Conservation (phyloP, 225 moss, liverwort and hornwort species). For the Climacium dendroides region DNA sequence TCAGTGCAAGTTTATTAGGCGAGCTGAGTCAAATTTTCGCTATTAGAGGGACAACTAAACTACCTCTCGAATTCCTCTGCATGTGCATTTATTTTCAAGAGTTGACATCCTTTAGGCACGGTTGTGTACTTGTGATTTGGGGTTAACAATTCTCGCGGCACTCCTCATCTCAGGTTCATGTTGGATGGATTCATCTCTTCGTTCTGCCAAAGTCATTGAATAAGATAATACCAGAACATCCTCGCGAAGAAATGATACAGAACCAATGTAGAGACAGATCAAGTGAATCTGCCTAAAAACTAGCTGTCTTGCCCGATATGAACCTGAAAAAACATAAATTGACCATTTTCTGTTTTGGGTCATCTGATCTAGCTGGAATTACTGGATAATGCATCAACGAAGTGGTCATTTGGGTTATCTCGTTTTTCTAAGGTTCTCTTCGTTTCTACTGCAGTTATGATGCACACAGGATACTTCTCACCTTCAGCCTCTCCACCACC, state of each 20-base stretch:
- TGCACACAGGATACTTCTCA: slow-evolving; percentile 94
- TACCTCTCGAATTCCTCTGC: background rate
- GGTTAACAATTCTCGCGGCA: background rate
- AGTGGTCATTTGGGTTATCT: background rate
- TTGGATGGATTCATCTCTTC: background rate
- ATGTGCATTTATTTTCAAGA: background rate
- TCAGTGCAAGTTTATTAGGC: background rate
- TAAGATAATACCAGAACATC: background rate
- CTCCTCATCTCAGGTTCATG: background rate
- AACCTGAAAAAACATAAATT: background rate
- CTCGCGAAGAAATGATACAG: background rate
- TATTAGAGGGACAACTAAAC: background rate
- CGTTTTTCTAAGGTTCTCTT: background rate
- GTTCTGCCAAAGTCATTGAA: background rate
- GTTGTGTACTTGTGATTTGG: background rate
- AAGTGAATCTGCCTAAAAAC: background rate
- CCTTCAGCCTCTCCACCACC: slow-evolving; percentile 62
- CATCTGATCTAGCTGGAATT: background rate
- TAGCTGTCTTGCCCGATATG: background rate
- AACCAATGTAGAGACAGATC: background rate
- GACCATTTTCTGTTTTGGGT: background rate
- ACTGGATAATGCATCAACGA: background rate
- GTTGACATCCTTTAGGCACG: background rate
- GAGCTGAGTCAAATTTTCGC: background rate
- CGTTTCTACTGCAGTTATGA: slow-evolving; percentile 43